Base-by-base conservation (phyloP, 805 yeast species). In the Spathaspora girioi region DNA sequence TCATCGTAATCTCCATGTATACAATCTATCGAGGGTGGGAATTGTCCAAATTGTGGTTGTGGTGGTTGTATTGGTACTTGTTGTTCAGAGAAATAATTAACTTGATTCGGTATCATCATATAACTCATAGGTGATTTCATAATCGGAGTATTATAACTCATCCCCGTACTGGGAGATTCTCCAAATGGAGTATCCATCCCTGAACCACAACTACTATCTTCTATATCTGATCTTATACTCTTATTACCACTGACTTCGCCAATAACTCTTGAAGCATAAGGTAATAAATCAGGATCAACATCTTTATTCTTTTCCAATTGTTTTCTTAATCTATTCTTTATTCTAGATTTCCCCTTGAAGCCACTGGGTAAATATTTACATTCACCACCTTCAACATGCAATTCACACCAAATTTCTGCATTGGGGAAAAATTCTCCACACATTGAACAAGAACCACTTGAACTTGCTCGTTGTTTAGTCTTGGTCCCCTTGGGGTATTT, bases 401-500 rank as follows among this genome's bases (percentile, higher is more conserved):
- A 61, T 51, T 73, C 78, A 49, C 80, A 67, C 85, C 85, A 81
- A 20, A 74, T 75, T 52, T 72, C 73, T 48, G 79, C 79, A 53
- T 72, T 76, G 7, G 70, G 67, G 55, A 79, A 81, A 59, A 64
- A 70, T 52, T 74, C 73, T 23, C 79, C 81, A 62, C 85, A 81
- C 67, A 81, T 79, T 19, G 81, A 77, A 62, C 85, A 81, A 43
- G 75, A 65, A 11, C 85, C 85, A 5, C 75, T 63, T 11, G 76
- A 65, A 47, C 61, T 63, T 17, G 66, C 59, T 47, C 85, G 61
- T 46, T 75, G 76, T 51, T 70, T 71, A 3, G 80, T 72, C 54
- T 73, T 73, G 12, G 80, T 78, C 3, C 84, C 85, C 38, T 78
- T 71, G 35, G 86, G 86, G 56, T 80, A 81, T 44, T 74, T 73